Evolutionary conservation across 202 grass and related monocot genomes (phyloP), one percentile per base, ranked within the genome.

Genomic region (Setaria italica): DNA sequence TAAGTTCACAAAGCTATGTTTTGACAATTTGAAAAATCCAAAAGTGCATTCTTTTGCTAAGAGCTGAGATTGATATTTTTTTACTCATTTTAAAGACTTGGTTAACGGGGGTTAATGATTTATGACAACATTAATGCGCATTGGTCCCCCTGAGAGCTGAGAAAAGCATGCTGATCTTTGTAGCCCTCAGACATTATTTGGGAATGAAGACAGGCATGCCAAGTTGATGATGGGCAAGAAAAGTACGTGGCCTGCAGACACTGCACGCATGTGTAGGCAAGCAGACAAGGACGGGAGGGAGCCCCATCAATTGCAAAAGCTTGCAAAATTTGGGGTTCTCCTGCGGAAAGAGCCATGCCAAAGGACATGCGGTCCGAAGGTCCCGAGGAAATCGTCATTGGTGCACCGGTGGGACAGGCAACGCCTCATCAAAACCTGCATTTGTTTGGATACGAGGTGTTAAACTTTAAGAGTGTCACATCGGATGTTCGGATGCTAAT

Each of bases 201-300:
- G 42, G 14, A 25, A 69, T 6, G 57, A 73, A 8, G 17, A 33
- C 42, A 58, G 7, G 46, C 39, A 33, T 13, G 20, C 66, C 9
- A 46, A 46, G 39, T 14, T 32, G 79, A 83, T 54, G 68, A 83
- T 70, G 50, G 46, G 43, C 60, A 70, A 62, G 69, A 87, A 76
- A 84, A 76, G 84, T 55, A 80, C 51, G 74, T 79, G 50, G 33
- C 25, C 68, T 11, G 66, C 65, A 78, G 71, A 72, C 5, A 68
- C 67, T 68, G 16, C 39, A 66, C 35, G 37, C 65, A 66, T 48
- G 19, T 50, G 65, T 30, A 81, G 51, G 33, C 15, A 19, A 67
- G 32, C 62, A n/a, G 39, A 32, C 62, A 72, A 64, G 78, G 57
- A 33, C 43, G 32, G 41, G 75, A 82, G 66, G 35, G 56, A 58